phyloP scores from a whole-genome alignment of 192 early-diverging fungal species.

The Linnemannia zychae region DNA sequence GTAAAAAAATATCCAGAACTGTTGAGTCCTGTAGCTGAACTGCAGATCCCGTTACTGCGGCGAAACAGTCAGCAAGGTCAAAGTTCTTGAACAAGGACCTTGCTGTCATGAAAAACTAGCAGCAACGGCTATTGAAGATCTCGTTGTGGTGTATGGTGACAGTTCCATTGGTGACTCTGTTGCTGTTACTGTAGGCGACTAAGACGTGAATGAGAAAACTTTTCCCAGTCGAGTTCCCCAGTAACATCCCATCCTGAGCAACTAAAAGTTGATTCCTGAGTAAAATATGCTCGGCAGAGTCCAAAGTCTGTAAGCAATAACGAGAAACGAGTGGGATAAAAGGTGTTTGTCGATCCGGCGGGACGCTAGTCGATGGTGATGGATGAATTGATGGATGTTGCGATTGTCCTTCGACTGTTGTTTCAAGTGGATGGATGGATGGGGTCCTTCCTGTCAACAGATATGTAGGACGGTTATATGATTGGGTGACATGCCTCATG shows the following conservation, averaged over 20 bases:
- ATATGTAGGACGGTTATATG: neutral
- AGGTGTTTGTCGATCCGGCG: neutral
- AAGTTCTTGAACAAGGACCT: neutral
- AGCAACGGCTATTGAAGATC: neutral
- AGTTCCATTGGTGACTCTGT: neutral
- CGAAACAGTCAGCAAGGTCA: neutral
- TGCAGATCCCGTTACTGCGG: neutral
- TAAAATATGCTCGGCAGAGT: neutral
- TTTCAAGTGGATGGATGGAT: neutral
- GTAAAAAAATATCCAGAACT: neutral
- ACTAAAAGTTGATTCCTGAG: neutral
- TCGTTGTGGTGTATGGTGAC: neutral
- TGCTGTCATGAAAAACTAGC: neutral
- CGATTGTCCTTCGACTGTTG: neutral
- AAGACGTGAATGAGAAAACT: neutral
- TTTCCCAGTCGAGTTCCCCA: neutral
- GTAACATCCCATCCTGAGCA: neutral
- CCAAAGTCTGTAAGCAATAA: neutral
- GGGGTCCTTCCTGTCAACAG: neutral
- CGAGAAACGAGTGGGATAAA: neutral
- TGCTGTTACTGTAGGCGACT: neutral
- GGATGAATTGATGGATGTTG: constrained; percentile 38
- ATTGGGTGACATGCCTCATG: constrained; percentile 46
- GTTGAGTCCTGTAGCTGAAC: neutral
- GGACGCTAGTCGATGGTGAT: neutral